Evolutionary conservation across 345 rosid genomes (phyloP), one percentile per base, ranked within the genome.

Genomic region (Firmiana major): DNA sequence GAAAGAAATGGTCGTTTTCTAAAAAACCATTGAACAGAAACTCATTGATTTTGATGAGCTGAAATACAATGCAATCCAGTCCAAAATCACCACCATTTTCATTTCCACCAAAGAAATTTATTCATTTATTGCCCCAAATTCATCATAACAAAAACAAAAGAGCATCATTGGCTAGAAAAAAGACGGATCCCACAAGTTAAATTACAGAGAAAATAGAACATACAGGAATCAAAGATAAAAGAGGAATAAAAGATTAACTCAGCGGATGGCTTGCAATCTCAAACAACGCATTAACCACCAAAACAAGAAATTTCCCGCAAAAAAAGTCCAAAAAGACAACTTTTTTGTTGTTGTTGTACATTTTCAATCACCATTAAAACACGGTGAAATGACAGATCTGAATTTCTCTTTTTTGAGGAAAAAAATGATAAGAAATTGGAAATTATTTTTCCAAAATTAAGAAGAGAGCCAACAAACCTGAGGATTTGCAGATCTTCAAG

Each of bases 401-500:
- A 49, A 48, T 31, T 34, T 58, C 46, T 24, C 13, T 4, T 46
- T 9, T 48, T 26, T 48, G 6, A 13, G 6, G 4, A 48, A 5
- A 11, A 26, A 24, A 1, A 10, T 1, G 58, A 38, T 54, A 73
- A 59, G 43, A 75, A 24, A 65, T 31, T 21, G 11, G 11, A 78
- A 63, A 72, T 10, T 59, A 40, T 10, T 51, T 31, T 65, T 63
- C 24, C 34, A 31, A 46, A 70, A 28, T 51, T 51, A 26, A 53
- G 40, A 36, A 21, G 31, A 34, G 55, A 57, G 19, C 75, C 57
- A 42, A 1, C 21, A 21, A n/a, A 95, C 98, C 93, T 92, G 67
- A 95, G 97, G 78, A 89, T 87, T 87, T 91, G 97, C 79, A 95
- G 97, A 77, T 95, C 98, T 76, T 92, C 83, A 74, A 95, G 93